Evolutionary conservation across 2,329 filamentous ascomycete species (phyloP).

Genomic region (Dendryphion nanum): DNA sequence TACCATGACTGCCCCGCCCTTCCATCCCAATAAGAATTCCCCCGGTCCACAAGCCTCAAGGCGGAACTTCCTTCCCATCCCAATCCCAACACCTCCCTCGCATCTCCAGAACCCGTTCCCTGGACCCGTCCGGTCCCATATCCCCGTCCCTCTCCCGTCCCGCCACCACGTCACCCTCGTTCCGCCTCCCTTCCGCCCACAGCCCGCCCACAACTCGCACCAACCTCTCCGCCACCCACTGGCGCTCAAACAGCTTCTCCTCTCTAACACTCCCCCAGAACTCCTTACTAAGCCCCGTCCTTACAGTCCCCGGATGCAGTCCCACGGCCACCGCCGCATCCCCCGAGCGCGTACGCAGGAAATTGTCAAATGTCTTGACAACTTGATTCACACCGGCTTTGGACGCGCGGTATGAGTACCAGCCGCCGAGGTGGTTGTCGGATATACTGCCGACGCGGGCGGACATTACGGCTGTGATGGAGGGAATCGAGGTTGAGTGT

Average conservation of each 20-base stretch:
- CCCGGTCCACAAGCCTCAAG: conserved; percentile 22
- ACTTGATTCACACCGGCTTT: conserved; percentile 74
- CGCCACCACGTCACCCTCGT: too few relatives aligned
- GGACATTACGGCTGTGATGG: conserved; percentile 71
- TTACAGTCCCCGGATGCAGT: conserved; percentile 79
- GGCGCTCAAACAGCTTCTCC: conserved; percentile 64
- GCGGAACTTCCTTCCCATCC: conserved; percentile 38
- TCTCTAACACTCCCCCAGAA: conserved; percentile 67
- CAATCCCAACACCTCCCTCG: conserved; percentile 43
- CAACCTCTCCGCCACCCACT: conserved; percentile 65
- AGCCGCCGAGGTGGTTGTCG: conserved; percentile 73
- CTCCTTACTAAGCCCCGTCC: conserved; percentile 68
- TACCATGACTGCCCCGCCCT: too few relatives aligned
- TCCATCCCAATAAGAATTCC: too few relatives aligned
- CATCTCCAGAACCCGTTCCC: too few relatives aligned
- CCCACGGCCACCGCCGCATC: conserved; percentile 66
- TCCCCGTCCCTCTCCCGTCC: too few relatives aligned
- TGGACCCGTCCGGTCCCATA: too few relatives aligned
- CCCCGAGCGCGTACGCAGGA: conserved; percentile 57
- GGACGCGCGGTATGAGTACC: conserved; percentile 77
- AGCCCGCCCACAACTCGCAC: conserved; percentile 65
- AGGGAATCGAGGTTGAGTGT: conserved; percentile 11
- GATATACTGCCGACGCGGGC: conserved; percentile 73
- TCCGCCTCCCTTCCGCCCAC: conserved; percentile 50
- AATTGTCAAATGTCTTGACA: conserved; percentile 69